Percentiles rank a stretch among this genome's conserved stretches.
These are phyloP conservation scores for Croton setiger DNA, from an alignment of 441 rosid genomes.

Conservation along the genomic window DNA sequence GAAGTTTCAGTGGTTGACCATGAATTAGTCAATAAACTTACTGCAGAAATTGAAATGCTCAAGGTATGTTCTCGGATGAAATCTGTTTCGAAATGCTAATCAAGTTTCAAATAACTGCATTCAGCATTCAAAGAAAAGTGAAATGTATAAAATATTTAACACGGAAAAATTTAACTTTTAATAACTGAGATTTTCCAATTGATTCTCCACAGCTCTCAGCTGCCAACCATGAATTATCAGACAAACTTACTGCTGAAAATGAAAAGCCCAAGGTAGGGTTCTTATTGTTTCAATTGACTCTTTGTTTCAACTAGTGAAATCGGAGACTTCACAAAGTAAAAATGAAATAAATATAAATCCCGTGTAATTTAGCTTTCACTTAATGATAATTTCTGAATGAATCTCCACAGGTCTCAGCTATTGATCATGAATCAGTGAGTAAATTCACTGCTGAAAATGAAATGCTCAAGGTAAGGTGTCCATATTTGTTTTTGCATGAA, in stretches of 20 bases:
- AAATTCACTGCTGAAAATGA: slow-evolving; percentile 77
- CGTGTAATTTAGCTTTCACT: background rate
- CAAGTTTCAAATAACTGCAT: background rate
- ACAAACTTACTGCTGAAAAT: slow-evolving; percentile 70
- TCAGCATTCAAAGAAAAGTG: background rate
- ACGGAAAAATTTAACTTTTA: background rate
- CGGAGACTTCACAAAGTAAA: too few species aligned
- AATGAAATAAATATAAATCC: too few species aligned
- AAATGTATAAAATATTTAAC: background rate
- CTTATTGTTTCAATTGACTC: background rate
- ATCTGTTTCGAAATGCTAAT: slow-evolving; percentile 15
- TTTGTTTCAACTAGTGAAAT: too few species aligned
- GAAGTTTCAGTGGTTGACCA: slow-evolving; percentile 45
- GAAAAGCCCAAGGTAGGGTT: slow-evolving; percentile 70
- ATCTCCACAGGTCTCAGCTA: slow-evolving; percentile 33
- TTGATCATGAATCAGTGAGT: slow-evolving; percentile 48
- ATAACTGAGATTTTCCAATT: background rate
- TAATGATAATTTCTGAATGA: background rate
- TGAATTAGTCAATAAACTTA: slow-evolving; percentile 51
- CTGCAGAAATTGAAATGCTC: slow-evolving; percentile 77
- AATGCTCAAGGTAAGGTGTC: slow-evolving; percentile 61
- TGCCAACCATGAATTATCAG: slow-evolving; percentile 45
- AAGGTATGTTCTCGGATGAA: slow-evolving; percentile 47
- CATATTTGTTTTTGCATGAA: background rate
- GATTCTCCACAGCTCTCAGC: slow-evolving; percentile 32